These are phyloP conservation scores for Ilex paraguariensis DNA, from an alignment of 305 asterid species.

Conservation along the genomic window DNA sequence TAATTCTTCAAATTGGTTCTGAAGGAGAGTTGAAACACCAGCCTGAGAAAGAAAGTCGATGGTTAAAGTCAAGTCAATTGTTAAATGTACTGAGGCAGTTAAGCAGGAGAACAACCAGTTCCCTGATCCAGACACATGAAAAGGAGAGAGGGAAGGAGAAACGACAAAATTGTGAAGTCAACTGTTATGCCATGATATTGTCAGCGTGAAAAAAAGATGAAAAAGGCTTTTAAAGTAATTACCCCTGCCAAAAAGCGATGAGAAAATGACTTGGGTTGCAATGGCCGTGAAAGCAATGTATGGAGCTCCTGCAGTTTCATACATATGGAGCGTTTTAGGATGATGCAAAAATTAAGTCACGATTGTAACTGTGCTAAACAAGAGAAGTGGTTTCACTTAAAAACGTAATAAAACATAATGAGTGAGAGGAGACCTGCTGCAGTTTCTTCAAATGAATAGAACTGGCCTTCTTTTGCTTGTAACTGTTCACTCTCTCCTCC, in stretches of 20 bases:
- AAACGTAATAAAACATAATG: constrained; percentile 5
- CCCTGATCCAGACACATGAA: neutral
- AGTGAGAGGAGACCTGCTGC: constrained; percentile 57
- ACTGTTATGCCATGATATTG: neutral
- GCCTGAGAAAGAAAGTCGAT: constrained; percentile 20
- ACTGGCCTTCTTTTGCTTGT: constrained; percentile 59
- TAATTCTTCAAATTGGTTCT: constrained; percentile 37
- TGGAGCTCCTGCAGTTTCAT: constrained; percentile 34
- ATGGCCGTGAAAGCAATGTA: constrained; percentile 30
- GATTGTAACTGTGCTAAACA: no score
- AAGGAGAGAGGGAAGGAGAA: no score
- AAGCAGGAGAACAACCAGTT: neutral
- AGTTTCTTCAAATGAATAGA: constrained; percentile 62
- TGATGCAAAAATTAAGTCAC: no score
- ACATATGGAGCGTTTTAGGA: neutral
- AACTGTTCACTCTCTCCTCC: constrained; percentile 72
- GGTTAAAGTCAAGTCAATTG: neutral
- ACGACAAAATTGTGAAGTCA: neutral
- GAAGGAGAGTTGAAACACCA: constrained; percentile 40
- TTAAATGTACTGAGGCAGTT: neutral
- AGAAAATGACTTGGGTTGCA: constrained; percentile 47
- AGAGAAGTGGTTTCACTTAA: neutral
- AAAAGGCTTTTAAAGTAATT: neutral
- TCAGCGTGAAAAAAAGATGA: neutral
- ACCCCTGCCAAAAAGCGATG: constrained; percentile 44